Base-by-base conservation (phyloP, 768 basidiomycete species). In the Kwoniella europaea region DNA sequence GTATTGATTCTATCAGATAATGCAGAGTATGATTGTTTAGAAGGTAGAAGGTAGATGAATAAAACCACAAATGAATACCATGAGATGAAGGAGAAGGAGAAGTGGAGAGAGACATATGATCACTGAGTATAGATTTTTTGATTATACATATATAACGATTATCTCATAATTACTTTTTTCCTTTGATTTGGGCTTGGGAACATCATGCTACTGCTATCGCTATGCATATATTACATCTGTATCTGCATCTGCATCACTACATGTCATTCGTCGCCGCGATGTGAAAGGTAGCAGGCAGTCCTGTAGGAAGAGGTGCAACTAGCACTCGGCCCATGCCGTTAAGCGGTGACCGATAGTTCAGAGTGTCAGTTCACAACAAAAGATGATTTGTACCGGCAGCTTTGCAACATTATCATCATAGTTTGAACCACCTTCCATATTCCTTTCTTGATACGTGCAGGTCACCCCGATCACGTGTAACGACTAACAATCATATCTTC, bases 181-280 rank as follows among this genome's bases (percentile, higher is more conserved):
- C 59, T 61, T 61, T 61, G 12, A 61, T 61, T 22, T 61, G 59
- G 59, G 59, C 12, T 61, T n/a, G 13, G 18, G 46, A 10, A 6
- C 10, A 35, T 50, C 12, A 50, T 50, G 46, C 46, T 50, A 50
- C 1, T 50, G 46, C 46, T 50, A 50, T 50, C 4, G 46, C 12
- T 50, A 50, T 50, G 18, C 46, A 15, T 35, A 15, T 50, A 50
- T 18, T 50, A 10, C 46, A 16, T 50, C 27, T 27, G 27, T 27
- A 16, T 46, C 13, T 50, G 12, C 3, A 50, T 50, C 12, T 50
- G 46, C 12, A 50, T 50, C 18, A 29, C 10, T 12, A 20, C 22
- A 18, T 3, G 24, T 56, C 16, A 12, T 56, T 20, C 4, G 27
- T 9, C 15, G 22, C 7, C 41, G 29, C 15, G 15, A 52, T 20